Base-by-base conservation (phyloP, 768 basidiomycete species). In the Infundibulicybe gibba region DNA sequence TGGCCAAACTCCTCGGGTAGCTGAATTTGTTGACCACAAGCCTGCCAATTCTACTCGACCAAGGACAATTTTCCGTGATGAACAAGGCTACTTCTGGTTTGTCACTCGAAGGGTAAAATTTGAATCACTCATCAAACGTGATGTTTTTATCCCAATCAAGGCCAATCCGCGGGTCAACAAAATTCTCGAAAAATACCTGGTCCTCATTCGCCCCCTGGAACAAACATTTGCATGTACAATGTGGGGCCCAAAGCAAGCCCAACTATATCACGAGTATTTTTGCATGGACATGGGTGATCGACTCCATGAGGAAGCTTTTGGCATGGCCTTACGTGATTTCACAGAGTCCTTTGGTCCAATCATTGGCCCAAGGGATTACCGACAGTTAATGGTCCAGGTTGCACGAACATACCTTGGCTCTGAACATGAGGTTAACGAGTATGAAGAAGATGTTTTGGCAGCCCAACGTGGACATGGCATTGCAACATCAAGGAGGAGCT, bases 331-430 rank as follows among this genome's bases (percentile, higher is more conserved):
- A n/a, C 8, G 2, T 14, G 47, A 11, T 51, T 54, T 33, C 56
- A 46, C 31, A 37, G 41, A 1, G 33, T 44, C 17, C 8, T 25
- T 25, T 25, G 25, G 25, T 25, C 25, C 25, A 25, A 13, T 41
- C 14, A 34, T 49, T 37, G 52, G 52, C 11, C 37, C 43, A 14
- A 34, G 39, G 10, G 53, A 41, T 12, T 55, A 54, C 38, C 47
- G 56, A 3, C 58, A 60, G 20, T 42, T 57, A 12, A n/a, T 19
- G 30, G 44, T 60, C 3, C 49, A 51, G 32, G 44, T 59, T 14
- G 56, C 54, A 6, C 19, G 58, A 10, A 43, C 49, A 5, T 60
- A 50, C 30, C 43, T 56, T 17, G 59, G 57, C n/a, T 49, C 50
- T 13, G 54, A 58, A 34, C 43, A 43, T 31, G 50, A 55, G 41